Base-by-base conservation (phyloP, 2,329 filamentous ascomycete species). In the Clonostachys byssicola region DNA sequence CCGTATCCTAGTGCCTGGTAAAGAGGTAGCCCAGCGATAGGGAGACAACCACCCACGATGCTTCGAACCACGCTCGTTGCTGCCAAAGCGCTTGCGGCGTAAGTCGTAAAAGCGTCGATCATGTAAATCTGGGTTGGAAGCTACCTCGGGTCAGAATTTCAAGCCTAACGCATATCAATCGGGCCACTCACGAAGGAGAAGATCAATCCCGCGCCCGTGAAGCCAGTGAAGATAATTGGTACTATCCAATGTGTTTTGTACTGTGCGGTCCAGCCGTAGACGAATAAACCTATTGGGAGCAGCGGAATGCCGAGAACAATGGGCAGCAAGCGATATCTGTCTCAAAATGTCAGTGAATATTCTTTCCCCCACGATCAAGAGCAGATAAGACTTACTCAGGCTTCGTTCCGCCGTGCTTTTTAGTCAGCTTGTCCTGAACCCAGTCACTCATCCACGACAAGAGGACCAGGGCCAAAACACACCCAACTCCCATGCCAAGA, bases 81-180 rank as follows among this genome's bases (percentile, higher is more conserved):
- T 1, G 83, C 81, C 3, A 83, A 73, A 1, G 64, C 64, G 8
- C 58, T 63, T 12, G 66, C 65, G 1, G 49, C 44, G 43, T 63
- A 65, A 39, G 89, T 83, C 41, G 81, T 81, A 62, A 87, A 80
- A 3, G 78, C 63, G 57, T 86, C 83, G 52, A 86, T 77, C 9
- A 86, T 72, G 64, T 85, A 86, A 61, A 78, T 81, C 54, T 74
- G 71, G 6, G 73, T 64, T 0, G 70, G 67, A 67, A 40, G 38
- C 38, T 40, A 7, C 17, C 23, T 30, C 23, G 8, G 8, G 23
- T 30, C 23, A 30, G 23, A 30, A 30, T 30, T 10, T n/a, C 7
- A 78, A 12, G 38, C 5, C 12, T 7, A 18, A n/a, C 38, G 38
- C 4, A n/a, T 5, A 10, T 30, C 23, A 5, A 4, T n/a, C 8